Conservation (phyloP, 805 yeast genomes). For the Ogataea minuta region DNA sequence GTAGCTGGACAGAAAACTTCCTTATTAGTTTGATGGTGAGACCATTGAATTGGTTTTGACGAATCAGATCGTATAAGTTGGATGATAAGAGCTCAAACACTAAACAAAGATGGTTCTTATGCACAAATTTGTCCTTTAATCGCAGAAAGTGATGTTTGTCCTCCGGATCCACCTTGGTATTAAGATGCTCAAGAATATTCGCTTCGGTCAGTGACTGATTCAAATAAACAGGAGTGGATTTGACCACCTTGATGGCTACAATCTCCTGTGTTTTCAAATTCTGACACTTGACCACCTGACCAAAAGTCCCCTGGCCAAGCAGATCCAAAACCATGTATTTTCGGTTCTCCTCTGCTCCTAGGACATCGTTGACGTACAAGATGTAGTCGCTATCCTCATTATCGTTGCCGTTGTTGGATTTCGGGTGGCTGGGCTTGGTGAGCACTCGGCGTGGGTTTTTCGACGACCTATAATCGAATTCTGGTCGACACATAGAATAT, state of each 20-base stretch:
- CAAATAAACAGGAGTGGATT: constrained; percentile 85
- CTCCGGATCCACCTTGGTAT: constrained; percentile 63
- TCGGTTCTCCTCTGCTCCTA: constrained; percentile 82
- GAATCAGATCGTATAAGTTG: constrained; percentile 84
- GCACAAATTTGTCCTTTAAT: constrained; percentile 84
- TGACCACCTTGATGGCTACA: constrained; percentile 92
- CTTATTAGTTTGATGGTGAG: constrained; percentile 75
- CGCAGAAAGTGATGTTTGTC: constrained; percentile 75
- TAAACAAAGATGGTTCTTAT: constrained; percentile 86
- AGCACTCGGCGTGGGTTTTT: constrained; percentile 89
- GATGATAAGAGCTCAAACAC: constrained; percentile 89
- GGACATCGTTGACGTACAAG: constrained; percentile 87
- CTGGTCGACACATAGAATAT: constrained; percentile 80
- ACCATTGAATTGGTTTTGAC: constrained; percentile 93
- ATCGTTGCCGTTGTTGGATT: constrained; percentile 77
- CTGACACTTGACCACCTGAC: constrained; percentile 96
- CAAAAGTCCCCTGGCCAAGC: constrained; percentile 96
- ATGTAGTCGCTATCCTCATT: constrained; percentile 89
- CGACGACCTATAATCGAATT: constrained; percentile 75
- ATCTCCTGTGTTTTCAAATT: constrained; percentile 70
- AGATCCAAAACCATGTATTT: constrained; percentile 87
- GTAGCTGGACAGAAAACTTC: constrained; percentile 72
- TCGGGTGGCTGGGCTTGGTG: constrained; percentile 88
- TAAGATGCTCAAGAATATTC: constrained; percentile 75
- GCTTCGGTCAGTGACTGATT: constrained; percentile 93